Conservation (phyloP, 2,329 filamentous ascomycete genomes). For the Kalaharituber pfeilii region DNA sequence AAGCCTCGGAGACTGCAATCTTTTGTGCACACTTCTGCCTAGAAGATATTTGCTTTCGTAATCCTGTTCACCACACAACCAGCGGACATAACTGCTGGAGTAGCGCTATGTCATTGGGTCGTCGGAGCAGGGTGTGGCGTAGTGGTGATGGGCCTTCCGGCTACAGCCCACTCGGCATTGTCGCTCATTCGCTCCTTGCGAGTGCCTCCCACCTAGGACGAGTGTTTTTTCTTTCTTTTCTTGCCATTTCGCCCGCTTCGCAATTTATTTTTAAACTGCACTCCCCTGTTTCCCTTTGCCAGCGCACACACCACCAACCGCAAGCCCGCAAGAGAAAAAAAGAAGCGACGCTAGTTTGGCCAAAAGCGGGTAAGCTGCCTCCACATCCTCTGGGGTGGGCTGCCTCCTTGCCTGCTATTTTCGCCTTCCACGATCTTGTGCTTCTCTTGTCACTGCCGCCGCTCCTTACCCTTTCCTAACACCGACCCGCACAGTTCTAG, state of each 20-base stretch:
- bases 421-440: background rate
- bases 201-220: background rate
- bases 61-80: no score
- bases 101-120: background rate
- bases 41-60: no score
- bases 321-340: conserved; percentile 5
- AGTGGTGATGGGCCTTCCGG: background rate
- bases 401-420: background rate
- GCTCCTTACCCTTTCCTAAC: background rate
- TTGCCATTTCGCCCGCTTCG: conserved; percentile 8
- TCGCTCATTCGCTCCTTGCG: background rate
- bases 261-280: conserved; percentile 10
- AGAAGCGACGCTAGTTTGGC: conserved; percentile 9
- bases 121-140: background rate
- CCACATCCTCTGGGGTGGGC: no score
- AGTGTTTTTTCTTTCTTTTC: conserved; percentile 7
- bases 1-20: no score
- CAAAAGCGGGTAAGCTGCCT: conserved; percentile 5
- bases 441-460: background rate
- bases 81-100: background rate
- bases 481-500: background rate
- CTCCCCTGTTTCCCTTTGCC: conserved; percentile 17
- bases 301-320: conserved; percentile 18
- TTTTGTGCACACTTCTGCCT: no score
- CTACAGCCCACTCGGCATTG: background rate